A percentile compares a stretch with the other conserved stretches of the same genome.
Conservation (phyloP, 2,329 filamentous ascomycete species). For the Phyllosticta citrichinensis region DNA sequence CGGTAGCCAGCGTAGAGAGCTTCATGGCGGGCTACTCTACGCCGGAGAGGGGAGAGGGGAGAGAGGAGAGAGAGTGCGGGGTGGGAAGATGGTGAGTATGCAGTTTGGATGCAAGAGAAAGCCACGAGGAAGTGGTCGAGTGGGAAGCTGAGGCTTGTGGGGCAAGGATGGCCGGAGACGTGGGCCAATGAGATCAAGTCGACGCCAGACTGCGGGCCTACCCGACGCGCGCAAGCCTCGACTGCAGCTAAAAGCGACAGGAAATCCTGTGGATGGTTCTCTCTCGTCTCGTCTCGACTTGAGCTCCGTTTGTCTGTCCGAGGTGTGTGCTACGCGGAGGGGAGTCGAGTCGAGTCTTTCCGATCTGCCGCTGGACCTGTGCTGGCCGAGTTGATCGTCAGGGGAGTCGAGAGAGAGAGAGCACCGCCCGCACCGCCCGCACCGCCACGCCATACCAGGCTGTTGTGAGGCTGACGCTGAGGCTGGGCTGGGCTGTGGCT, state of each 20-base stretch:
- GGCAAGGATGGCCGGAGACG: background rate
- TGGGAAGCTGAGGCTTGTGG: background rate
- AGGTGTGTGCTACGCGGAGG: background rate
- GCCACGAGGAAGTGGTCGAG: background rate
- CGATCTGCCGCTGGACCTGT: background rate
- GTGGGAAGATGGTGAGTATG: constrained; percentile 6
- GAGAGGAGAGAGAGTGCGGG: background rate
- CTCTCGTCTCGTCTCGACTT: background rate
- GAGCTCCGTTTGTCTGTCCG: background rate
- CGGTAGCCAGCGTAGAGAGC: constrained; percentile 50
- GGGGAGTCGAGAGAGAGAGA: background rate
- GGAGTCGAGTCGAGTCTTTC: too few species aligned
- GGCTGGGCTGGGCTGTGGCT: background rate
- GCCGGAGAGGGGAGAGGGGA: background rate
- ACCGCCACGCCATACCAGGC: background rate
- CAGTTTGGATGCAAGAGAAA: background rate
- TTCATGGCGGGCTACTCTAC: constrained; percentile 49
- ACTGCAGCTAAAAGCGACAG: background rate
- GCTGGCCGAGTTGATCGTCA: background rate
- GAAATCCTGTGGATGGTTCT: too few species aligned
- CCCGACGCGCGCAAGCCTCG: background rate
- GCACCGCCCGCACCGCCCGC: background rate
- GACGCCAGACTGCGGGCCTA: background rate
- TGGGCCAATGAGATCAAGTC: background rate
- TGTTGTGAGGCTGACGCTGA: background rate